phyloP scores from a whole-genome alignment of 495 filamentous ascomycete genomes.

The Podospora pseudoanserina region DNA sequence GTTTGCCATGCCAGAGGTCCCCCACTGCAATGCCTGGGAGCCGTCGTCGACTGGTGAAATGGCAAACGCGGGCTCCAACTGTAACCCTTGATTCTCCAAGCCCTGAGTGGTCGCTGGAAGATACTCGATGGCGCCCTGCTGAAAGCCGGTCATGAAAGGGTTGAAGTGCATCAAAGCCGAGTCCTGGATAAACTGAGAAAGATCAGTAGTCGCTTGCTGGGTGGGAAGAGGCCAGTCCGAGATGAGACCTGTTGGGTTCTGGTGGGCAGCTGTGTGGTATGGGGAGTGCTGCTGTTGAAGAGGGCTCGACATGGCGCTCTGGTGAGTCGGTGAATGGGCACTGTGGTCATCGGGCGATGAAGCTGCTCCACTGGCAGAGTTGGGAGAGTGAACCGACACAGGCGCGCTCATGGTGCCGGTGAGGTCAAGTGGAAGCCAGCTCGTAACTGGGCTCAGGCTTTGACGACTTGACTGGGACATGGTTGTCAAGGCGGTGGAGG shows the following conservation, averaged over 20 bases:
- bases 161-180: conserved; percentile 48
- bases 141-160: conserved; percentile 46
- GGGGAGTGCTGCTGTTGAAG: conserved; percentile 48
- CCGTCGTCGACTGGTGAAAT: conserved; percentile 61
- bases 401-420: conserved; percentile 32
- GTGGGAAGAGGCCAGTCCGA: conserved; percentile 56
- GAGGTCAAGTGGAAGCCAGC: conserved; percentile 48
- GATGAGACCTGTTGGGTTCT: conserved; percentile 43
- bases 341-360: conserved; percentile 47
- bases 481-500: conserved; percentile 43
- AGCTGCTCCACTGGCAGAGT: conserved; percentile 37
- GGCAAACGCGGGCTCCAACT: conserved; percentile 62
- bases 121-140: conserved; percentile 62
- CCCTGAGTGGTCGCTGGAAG: conserved; percentile 66
- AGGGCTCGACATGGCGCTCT: conserved; percentile 39
- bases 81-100: conserved; percentile 58
- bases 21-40: conserved; percentile 60
- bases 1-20: conserved; percentile 49
- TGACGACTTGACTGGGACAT: conserved; percentile 39
- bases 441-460: conserved; percentile 38
- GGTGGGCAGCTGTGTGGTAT: conserved; percentile 41
- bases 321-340: conserved; percentile 41
- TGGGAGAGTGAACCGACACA: conserved; percentile 39
- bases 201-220: conserved; percentile 48
- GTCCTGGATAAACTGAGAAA: conserved; percentile 52